These are phyloP conservation scores for Caryopteris hybrid DNA, from an alignment of 305 asterid genomes.

Conservation along the genomic window DNA sequence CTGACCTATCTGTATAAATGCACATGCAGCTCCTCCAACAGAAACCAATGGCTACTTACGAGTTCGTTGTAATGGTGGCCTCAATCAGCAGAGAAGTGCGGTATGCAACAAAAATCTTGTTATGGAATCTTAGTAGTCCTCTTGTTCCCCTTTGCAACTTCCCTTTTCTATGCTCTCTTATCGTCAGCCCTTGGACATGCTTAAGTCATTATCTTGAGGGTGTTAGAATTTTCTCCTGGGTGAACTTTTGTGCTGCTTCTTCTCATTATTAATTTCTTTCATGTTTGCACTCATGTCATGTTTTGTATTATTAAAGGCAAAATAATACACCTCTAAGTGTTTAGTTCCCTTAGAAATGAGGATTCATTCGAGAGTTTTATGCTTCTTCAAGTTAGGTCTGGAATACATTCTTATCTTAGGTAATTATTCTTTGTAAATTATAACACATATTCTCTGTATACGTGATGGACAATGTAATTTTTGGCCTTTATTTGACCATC, in stretches of 20 bases:
- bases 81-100: conserved; percentile 96
- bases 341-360: background rate
- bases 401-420: background rate
- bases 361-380: background rate
- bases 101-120: conserved; percentile 36
- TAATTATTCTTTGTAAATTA: background rate
- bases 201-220: background rate
- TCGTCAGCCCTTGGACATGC: background rate
- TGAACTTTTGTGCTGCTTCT: background rate
- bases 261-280: background rate
- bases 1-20: conserved; percentile 7
- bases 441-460: background rate
- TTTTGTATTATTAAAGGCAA: background rate
- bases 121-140: background rate
- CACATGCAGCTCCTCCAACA: conserved; percentile 66
- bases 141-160: background rate
- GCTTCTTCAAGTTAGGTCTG: background rate
- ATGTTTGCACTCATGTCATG: background rate
- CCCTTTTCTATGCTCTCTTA: background rate
- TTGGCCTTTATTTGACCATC: background rate
- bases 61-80: conserved; percentile 98
- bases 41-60: conserved; percentile 88
- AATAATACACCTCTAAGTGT: background rate
- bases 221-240: background rate
- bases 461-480: background rate